phyloP scores from a whole-genome alignment of 352 stramenopile genomes.

The Phytophthora parvispora region DNA sequence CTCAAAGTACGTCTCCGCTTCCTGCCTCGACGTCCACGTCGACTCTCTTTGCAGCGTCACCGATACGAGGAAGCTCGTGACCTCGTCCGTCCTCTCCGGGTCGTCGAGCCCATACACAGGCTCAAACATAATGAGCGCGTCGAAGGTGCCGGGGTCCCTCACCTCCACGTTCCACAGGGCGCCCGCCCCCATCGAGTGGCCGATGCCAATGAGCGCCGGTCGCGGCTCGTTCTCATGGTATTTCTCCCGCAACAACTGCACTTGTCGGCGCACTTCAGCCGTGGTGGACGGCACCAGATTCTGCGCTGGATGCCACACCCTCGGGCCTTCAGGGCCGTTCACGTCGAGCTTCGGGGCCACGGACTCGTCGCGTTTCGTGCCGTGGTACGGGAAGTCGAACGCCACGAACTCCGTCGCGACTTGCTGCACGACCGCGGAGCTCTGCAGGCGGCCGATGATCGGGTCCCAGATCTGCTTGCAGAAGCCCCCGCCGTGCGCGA shows the following conservation, averaged over 20 bases:
- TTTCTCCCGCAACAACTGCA: constrained; percentile 18
- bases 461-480: constrained; percentile 57
- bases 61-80: constrained; percentile 43
- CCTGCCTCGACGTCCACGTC: constrained; percentile 30
- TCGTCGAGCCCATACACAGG: constrained; percentile 42
- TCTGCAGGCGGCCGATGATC: constrained; percentile 42
- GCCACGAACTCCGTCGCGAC: constrained; percentile 29
- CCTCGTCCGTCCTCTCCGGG: constrained; percentile 1
- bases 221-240: background rate
- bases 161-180: constrained; percentile 53
- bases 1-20: constrained; percentile 15
- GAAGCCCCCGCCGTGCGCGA: constrained; percentile 54
- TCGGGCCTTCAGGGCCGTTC: constrained; percentile 13
- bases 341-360: constrained; percentile 22
- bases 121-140: constrained; percentile 55
- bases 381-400: constrained; percentile 56
- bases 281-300: constrained; percentile 28
- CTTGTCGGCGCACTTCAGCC: constrained; percentile 32
- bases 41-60: constrained; percentile 41
- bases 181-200: constrained; percentile 45
- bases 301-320: constrained; percentile 39
- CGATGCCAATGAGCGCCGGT: constrained; percentile 36
- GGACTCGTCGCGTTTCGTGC: constrained; percentile 44
- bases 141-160: constrained; percentile 44
- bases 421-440: constrained; percentile 30